phyloP scores from a whole-genome alignment of 345 rosid species.

The Gossypium raimondii region DNA sequence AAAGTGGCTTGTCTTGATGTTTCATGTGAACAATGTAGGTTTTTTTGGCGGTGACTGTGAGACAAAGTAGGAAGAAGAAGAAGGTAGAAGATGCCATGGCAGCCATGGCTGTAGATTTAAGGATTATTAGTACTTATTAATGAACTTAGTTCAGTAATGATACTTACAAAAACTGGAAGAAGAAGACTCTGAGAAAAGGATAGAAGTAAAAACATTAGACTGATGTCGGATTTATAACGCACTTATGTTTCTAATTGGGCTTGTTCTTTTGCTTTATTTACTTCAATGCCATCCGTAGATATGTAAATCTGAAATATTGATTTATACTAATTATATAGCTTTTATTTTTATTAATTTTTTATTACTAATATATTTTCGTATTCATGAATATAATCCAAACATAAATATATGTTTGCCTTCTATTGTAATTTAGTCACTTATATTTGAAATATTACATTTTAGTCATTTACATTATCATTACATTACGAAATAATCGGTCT shows the following conservation, averaged over 20 bases:
- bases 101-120: neutral
- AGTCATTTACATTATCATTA: too few relatives aligned
- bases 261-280: neutral
- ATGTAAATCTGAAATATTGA: too few relatives aligned
- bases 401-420: too few relatives aligned
- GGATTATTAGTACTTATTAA: neutral
- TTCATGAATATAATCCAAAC: too few relatives aligned
- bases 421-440: too few relatives aligned
- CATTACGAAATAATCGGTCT: too few relatives aligned
- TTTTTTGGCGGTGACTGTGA: slow-evolving; percentile 27
- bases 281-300: neutral
- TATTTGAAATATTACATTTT: too few relatives aligned
- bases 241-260: neutral
- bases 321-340: too few relatives aligned
- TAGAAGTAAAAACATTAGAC: neutral
- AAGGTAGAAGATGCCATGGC: slow-evolving; percentile 16
- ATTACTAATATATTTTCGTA: too few relatives aligned
- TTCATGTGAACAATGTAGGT: slow-evolving; percentile 79
- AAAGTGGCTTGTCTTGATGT: slow-evolving; percentile 49
- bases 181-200: neutral
- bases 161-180: neutral
- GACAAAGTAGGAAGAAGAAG: slow-evolving; percentile 20
- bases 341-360: too few relatives aligned
- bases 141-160: neutral
- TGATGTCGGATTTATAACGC: slow-evolving; percentile 15